A percentile compares a stretch with the other conserved stretches of the same genome.
These are phyloP conservation scores for Lactarius vividus DNA, from an alignment of 768 basidiomycete species.

Conservation along the genomic window DNA sequence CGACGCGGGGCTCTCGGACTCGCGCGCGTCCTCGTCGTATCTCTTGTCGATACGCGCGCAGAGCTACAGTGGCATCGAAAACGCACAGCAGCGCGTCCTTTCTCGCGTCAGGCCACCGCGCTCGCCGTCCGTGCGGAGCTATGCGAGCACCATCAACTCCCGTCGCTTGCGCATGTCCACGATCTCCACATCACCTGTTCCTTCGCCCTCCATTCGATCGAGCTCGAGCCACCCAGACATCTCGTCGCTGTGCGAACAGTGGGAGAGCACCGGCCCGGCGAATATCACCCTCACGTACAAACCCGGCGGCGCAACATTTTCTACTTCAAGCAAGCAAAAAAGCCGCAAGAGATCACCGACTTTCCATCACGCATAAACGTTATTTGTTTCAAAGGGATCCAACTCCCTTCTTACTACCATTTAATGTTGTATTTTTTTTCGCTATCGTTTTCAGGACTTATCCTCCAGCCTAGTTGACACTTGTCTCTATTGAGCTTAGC, in stretches of 20 bases:
- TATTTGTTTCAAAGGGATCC: not conserved
- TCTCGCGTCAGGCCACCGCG: not conserved
- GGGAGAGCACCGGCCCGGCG: constrained; percentile 56
- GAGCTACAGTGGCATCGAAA: constrained; percentile 14
- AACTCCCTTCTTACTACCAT: not conserved
- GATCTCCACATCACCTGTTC: constrained; percentile 36
- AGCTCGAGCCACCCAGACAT: constrained; percentile 57
- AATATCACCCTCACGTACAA: constrained; percentile 53
- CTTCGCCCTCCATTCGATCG: constrained; percentile 48
- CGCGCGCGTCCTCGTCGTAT: constrained; percentile 2
- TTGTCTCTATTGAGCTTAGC: constrained; percentile 7
- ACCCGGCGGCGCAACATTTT: constrained; percentile 29
- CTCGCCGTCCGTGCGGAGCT: constrained; percentile 8
- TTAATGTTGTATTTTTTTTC: constrained; percentile 4
- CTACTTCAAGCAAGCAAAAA: constrained; percentile 21
- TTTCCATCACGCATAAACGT: constrained; percentile 18
- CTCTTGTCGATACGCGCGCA: constrained; percentile 7
- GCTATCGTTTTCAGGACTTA: constrained; percentile 1
- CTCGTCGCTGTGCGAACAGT: constrained; percentile 55
- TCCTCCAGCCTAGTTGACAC: constrained; percentile 1
- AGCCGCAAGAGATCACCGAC: constrained; percentile 20
- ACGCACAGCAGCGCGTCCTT: not conserved
- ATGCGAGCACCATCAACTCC: constrained; percentile 23
- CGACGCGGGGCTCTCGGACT: not conserved
- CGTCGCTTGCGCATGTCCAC: constrained; percentile 38